These are phyloP conservation scores for Kwoniella bestiolae DNA, from an alignment of 768 basidiomycete species.

Conservation along the genomic window DNA sequence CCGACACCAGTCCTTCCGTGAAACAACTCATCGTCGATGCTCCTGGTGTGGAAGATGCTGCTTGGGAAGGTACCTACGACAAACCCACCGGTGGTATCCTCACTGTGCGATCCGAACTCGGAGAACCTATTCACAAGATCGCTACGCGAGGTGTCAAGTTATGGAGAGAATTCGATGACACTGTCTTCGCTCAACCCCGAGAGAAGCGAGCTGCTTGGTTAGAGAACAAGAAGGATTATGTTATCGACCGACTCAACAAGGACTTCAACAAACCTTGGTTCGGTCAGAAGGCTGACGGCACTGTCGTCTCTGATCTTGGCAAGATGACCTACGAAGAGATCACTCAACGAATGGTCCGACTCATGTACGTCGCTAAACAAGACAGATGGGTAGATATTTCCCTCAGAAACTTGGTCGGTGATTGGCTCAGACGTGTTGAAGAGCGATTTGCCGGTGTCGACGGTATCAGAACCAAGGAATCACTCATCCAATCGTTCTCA, in stretches of 20 bases:
- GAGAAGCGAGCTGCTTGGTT: constrained; percentile 94
- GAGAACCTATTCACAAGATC: constrained; percentile 99
- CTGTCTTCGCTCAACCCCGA: constrained; percentile 90
- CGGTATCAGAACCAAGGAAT: constrained; percentile 73
- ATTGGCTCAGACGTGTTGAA: constrained; percentile 94
- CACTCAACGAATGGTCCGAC: constrained; percentile 81
- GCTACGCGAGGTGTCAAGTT: constrained; percentile 95
- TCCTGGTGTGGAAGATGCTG: constrained; percentile 80
- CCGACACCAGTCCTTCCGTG: constrained; percentile 89
- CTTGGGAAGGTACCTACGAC: constrained; percentile 90
- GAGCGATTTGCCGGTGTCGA: constrained; percentile 93
- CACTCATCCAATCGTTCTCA: constrained; percentile 79
- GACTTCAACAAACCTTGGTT: constrained; percentile 90
- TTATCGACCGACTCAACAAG: constrained; percentile 87
- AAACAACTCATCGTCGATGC: constrained; percentile 97
- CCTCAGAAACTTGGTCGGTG: constrained; percentile 89
- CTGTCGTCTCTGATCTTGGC: constrained; percentile 78
- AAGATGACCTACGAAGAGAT: constrained; percentile 99
- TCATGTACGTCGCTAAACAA: constrained; percentile 94
- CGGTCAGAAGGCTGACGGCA: constrained; percentile 90
- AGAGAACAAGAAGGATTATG: constrained; percentile 79
- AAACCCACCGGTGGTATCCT: constrained; percentile 95
- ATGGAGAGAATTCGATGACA: constrained; percentile 98
- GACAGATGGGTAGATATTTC: constrained; percentile 90
- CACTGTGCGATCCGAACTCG: constrained; percentile 95